Conservation (phyloP, 2,329 filamentous ascomycete species). For the Dactylonectria macrodidyma region DNA sequence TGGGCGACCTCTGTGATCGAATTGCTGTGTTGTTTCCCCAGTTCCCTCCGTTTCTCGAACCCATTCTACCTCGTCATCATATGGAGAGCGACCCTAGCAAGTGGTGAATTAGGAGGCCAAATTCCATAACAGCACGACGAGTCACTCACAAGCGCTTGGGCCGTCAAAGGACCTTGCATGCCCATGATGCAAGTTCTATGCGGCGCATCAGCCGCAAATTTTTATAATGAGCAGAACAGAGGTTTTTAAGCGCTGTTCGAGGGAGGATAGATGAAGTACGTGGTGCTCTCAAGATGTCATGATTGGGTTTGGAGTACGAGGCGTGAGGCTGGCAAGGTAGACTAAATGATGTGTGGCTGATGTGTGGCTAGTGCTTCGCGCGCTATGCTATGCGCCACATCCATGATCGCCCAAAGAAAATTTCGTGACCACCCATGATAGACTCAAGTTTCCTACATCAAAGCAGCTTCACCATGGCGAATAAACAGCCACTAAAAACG, state of each 20-base stretch:
- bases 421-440: constrained; percentile 41
- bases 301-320: background rate
- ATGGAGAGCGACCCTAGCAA: constrained; percentile 70
- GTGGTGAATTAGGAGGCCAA: constrained; percentile 27
- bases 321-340: background rate
- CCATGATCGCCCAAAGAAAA: constrained; percentile 38
- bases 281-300: background rate
- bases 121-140: background rate
- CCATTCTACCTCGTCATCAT: constrained; percentile 69
- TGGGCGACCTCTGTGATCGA: constrained; percentile 70
- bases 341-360: constrained; percentile 22
- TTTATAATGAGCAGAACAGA: constrained; percentile 2
- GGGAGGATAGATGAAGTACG: background rate
- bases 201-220: constrained; percentile 22
- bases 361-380: background rate
- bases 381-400: background rate
- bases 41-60: constrained; percentile 59
- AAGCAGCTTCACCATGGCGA: constrained; percentile 63
- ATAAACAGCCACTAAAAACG: constrained; percentile 79
- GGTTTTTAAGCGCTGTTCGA: background rate
- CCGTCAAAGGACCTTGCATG: constrained; percentile 69
- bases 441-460: constrained; percentile 34
- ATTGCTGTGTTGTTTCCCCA: constrained; percentile 60
- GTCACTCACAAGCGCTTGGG: constrained; percentile 66
- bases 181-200: constrained; percentile 59